Base-by-base conservation (phyloP, 78 protist species). In the Capsaspora owczarzaki region DNA sequence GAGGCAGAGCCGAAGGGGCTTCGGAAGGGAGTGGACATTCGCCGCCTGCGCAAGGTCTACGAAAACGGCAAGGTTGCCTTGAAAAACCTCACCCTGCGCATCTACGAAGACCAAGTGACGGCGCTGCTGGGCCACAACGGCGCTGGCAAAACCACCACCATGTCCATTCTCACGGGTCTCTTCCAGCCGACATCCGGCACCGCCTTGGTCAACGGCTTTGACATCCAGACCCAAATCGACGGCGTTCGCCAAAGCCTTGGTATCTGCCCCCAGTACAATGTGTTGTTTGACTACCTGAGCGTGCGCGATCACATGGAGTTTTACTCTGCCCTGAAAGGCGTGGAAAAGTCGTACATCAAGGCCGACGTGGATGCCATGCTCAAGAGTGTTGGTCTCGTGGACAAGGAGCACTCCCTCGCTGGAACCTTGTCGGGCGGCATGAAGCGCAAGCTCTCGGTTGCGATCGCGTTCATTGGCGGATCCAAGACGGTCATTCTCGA, bases 121-220 rank as follows among this genome's bases (percentile, higher is more conserved):
- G 42, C 75, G 38, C 47, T 83, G 38, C 63, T 76, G 29, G 77
- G 77, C 16, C 77, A 71, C 77, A 71, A 71, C 60, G 97, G 98
- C 33, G 96, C 97, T 0, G 74, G 98, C 46, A 95, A 94, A 66
- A 89, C 95, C 0, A 93, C 95, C 0, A 87, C 95, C 38, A 43
- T 95, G 19, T 31, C 60, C n/a, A 84, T 96, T 89, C 78, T 96
- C 37, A 77, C 89, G 3, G 96, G 96, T n/a, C 86, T 86, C 77
- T 37, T 61, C 76, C 53, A 74, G 25, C 93, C 96, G 0, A 74
- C 95, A 0, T 16, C 71, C 27, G 98, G 98, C 42, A 27, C 0
- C 6, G 92, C 90, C 12, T 6, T 6, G 2, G 83, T 94, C 38
- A 61, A 78, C 80, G 95, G 93, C 60, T 33, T 35, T 61, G 83